phyloP scores from a whole-genome alignment of 2,329 filamentous ascomycete genomes.

The Penicillium vulpinum region DNA sequence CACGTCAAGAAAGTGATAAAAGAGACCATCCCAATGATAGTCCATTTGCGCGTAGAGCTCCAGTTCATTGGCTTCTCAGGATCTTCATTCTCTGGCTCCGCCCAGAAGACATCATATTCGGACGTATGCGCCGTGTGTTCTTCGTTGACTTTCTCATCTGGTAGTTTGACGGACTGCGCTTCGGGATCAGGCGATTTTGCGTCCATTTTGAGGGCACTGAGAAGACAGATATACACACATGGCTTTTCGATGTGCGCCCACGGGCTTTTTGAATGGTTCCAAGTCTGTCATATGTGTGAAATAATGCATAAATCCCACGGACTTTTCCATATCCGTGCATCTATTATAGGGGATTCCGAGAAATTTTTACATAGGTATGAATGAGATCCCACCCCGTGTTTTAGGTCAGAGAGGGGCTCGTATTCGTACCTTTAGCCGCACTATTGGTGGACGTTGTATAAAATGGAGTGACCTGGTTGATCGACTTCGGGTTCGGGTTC shows the following conservation, averaged over 20 bases:
- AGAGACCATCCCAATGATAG: slow-evolving; percentile 20
- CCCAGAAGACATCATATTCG: neutral
- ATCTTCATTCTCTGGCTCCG: neutral
- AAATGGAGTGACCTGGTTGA: neutral
- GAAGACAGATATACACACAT: neutral
- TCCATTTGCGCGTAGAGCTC: slow-evolving; percentile 16
- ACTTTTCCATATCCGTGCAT: neutral
- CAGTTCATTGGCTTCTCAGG: slow-evolving; percentile 22
- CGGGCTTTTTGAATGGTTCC: neutral
- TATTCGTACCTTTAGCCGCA: neutral
- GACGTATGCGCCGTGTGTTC: neutral
- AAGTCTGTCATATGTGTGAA: neutral
- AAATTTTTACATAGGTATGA: neutral
- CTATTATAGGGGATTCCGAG: neutral
- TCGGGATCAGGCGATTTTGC: neutral
- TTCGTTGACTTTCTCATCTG: neutral
- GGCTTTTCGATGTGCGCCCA: neutral
- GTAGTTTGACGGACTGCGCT: neutral
- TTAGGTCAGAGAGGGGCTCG: neutral
- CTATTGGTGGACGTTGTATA: neutral
- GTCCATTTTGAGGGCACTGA: neutral
- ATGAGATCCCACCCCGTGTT: neutral
- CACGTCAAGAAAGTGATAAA: slow-evolving; percentile 21
- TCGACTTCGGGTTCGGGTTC: neutral
- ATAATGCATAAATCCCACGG: neutral